These are phyloP conservation scores for Gymnopus androsaceus DNA, from an alignment of 1,284 basidiomycete genomes.

Conservation along the genomic window DNA sequence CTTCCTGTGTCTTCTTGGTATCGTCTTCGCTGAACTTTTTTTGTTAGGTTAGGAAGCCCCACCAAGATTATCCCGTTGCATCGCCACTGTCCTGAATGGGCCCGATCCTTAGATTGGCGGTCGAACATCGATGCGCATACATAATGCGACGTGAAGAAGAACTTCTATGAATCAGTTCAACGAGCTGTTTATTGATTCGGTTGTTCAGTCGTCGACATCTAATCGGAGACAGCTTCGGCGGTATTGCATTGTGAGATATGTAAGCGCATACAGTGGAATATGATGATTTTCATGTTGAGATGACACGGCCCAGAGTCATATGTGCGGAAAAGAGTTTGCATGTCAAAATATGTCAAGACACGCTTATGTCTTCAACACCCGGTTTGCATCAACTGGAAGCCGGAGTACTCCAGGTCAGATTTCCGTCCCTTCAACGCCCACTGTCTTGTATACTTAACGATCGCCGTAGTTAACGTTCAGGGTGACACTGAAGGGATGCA, in stretches of 20 bases:
- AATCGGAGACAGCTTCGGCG: slow-evolving; percentile 3
- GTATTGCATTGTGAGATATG: neutral
- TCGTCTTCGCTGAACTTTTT: neutral
- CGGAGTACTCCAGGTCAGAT: too few relatives aligned
- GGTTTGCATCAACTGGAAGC: too few relatives aligned
- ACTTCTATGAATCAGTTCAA: slow-evolving; percentile 5
- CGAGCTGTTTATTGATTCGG: neutral
- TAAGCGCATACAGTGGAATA: too few relatives aligned
- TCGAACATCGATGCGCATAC: neutral
- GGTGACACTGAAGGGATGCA: too few relatives aligned
- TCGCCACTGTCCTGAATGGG: slow-evolving; percentile 12
- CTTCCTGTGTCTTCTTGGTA: neutral
- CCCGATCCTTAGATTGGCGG: slow-evolving; percentile 3
- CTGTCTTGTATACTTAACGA: too few relatives aligned
- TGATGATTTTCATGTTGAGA: too few relatives aligned
- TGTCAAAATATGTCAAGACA: too few relatives aligned
- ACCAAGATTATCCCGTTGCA: slow-evolving; percentile 1
- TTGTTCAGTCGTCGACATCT: neutral
- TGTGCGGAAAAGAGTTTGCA: too few relatives aligned
- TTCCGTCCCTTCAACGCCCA: too few relatives aligned
- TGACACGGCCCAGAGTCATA: too few relatives aligned
- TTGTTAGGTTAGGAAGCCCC: neutral
- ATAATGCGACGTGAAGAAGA: slow-evolving; percentile 1
- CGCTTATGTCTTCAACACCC: too few relatives aligned
- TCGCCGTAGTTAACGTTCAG: too few relatives aligned